Evolutionary conservation across 2,329 filamentous ascomycete genomes (phyloP).

Genomic region (Cadophora malorum): DNA sequence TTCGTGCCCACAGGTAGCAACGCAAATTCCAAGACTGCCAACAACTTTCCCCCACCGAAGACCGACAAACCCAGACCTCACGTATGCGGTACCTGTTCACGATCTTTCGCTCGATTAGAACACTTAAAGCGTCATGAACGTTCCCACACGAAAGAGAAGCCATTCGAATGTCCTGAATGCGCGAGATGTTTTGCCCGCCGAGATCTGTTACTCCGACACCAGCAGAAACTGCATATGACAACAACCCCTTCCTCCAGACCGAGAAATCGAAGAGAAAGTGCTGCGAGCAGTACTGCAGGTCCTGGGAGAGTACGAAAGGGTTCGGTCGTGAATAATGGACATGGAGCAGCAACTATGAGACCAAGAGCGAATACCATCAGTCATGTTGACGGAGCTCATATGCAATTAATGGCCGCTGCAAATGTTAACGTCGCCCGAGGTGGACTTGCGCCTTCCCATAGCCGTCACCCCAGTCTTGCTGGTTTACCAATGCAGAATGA

Average conservation of each 20-base stretch:
- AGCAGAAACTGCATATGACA: slow-evolving; percentile 97
- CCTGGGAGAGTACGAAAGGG: slow-evolving; percentile 87
- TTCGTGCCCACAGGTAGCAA: slow-evolving; percentile 27
- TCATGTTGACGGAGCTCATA: slow-evolving; percentile 79
- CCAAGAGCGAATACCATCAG: slow-evolving; percentile 96
- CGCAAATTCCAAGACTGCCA: slow-evolving; percentile 39
- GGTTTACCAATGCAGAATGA: slow-evolving; percentile 68
- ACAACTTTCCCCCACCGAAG: slow-evolving; percentile 76
- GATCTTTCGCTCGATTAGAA: slow-evolving; percentile 93
- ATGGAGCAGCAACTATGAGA: slow-evolving; percentile 68
- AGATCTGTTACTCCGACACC: slow-evolving; percentile 89
- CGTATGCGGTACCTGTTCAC: slow-evolving; percentile 87
- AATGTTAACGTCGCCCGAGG: slow-evolving; percentile 57
- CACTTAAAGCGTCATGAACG: slow-evolving; percentile 97
- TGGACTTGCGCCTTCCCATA: slow-evolving; percentile 60
- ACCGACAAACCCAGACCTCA: slow-evolving; percentile 97
- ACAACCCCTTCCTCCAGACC: slow-evolving; percentile 87
- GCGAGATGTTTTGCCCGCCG: slow-evolving; percentile 92
- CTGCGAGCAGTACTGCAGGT: slow-evolving; percentile 71
- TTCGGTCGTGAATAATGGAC: slow-evolving; percentile 72
- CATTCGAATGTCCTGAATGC: slow-evolving; percentile 96
- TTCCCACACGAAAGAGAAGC: slow-evolving; percentile 97
- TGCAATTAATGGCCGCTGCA: slow-evolving; percentile 73
- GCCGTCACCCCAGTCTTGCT: slow-evolving; percentile 76
- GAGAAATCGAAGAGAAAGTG: slow-evolving; percentile 88